Evolutionary conservation across 192 early-diverging fungal species (phyloP).

Genomic region (Umbelopsis vinacea): DNA sequence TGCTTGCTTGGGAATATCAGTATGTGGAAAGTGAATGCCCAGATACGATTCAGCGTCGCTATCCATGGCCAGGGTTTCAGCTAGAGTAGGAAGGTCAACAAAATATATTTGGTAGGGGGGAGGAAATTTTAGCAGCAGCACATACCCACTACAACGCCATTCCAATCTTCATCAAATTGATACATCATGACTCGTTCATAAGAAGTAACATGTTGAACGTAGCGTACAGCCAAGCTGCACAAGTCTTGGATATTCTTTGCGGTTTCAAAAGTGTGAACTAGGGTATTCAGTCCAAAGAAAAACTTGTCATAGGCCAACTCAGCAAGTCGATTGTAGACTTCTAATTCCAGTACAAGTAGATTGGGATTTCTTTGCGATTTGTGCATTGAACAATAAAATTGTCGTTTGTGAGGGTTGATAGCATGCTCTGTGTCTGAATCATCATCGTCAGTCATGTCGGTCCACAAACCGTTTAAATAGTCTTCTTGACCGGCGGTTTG

Average conservation of each 20-base stretch:
- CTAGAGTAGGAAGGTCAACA: neutral
- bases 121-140: too few relatives aligned
- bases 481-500: neutral
- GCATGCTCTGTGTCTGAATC: neutral
- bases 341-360: conserved; percentile 6
- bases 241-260: conserved; percentile 14
- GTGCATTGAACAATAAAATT: conserved; percentile 20
- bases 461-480: neutral
- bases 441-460: neutral
- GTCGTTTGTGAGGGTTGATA: conserved; percentile 5
- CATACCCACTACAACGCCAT: conserved; percentile 21
- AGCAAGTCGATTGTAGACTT: conserved; percentile 6
- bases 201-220: conserved; percentile 7
- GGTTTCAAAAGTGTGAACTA: conserved; percentile 15
- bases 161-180: conserved; percentile 22
- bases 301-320: conserved; percentile 15
- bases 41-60: conserved; percentile 15
- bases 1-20: conserved; percentile 25
- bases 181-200: conserved; percentile 26
- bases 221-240: conserved; percentile 3
- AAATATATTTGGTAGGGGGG: too few relatives aligned
- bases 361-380: neutral
- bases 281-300: conserved; percentile 14
- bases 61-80: neutral
- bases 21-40: conserved; percentile 17